Percentiles rank a stretch among this genome's conserved stretches.
Conservation (phyloP, 2,329 filamentous ascomycete species). For the Tolypocladium endophyticum region DNA sequence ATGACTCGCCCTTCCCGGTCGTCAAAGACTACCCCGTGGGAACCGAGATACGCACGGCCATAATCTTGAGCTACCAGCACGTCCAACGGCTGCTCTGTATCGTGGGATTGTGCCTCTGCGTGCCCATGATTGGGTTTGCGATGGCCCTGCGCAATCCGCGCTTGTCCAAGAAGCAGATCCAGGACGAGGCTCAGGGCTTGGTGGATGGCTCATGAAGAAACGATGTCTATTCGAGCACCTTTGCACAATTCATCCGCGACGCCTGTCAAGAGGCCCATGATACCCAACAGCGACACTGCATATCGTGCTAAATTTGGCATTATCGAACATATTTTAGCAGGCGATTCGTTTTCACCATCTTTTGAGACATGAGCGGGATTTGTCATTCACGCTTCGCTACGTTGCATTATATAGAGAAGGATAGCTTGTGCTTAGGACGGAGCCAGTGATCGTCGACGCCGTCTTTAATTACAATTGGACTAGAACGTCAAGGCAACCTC, state of each 20-base stretch:
- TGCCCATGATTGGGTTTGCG: conserved; percentile 36
- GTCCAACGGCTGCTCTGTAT: conserved; percentile 34
- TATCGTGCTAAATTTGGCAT: background rate
- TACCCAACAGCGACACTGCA: background rate
- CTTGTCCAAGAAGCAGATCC: conserved; percentile 25
- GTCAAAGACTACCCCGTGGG: conserved; percentile 27
- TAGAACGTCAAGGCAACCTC: background rate
- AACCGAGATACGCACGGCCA: conserved; percentile 29
- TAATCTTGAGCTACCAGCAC: conserved; percentile 33
- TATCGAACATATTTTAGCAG: background rate
- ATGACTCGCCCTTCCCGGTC: conserved; percentile 24
- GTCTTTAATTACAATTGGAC: background rate
- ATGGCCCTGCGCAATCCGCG: conserved; percentile 30
- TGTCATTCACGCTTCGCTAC: background rate
- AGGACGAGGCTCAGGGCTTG: conserved; percentile 7
- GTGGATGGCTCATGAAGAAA: background rate
- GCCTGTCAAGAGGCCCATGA: background rate
- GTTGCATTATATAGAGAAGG: background rate
- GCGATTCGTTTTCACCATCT: background rate
- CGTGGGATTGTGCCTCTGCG: conserved; percentile 32
- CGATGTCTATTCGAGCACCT: background rate
- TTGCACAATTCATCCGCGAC: background rate
- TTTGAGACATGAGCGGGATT: background rate
- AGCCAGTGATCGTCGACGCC: background rate
- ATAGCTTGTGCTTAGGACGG: background rate